phyloP scores from a whole-genome alignment of 305 asterid species.

The Solanum hybrid region DNA sequence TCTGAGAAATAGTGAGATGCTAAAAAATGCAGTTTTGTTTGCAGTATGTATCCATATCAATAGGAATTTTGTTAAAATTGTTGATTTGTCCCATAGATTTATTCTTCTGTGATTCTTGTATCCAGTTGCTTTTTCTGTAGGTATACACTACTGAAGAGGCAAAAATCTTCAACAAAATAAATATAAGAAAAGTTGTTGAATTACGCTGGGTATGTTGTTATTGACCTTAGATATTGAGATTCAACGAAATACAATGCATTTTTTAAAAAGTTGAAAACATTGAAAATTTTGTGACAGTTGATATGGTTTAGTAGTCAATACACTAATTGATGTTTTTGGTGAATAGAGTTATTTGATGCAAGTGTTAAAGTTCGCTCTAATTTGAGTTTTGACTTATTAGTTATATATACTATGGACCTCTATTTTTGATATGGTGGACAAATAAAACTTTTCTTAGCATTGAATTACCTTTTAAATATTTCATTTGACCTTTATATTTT shows the following conservation, averaged over 20 bases:
- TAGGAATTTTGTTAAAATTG: neutral
- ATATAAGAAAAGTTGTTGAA: neutral
- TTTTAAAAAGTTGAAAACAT: neutral
- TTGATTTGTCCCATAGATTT: neutral
- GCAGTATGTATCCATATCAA: neutral
- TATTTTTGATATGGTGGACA: neutral
- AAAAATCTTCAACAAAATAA: neutral
- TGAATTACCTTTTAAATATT: fast-evolving
- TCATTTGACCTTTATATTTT: neutral
- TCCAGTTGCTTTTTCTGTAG: neutral
- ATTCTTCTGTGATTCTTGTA: neutral
- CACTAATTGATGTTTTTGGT: neutral
- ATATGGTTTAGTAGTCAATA: no score
- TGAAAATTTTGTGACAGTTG: no score
- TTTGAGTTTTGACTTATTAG: neutral
- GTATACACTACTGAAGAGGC: neutral
- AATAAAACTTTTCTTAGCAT: neutral
- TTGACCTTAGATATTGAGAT: neutral
- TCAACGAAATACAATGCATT: neutral
- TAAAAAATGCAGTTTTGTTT: neutral
- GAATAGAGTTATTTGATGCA: neutral
- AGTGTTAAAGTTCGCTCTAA: neutral
- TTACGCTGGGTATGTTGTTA: neutral
- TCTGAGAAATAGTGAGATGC: neutral
- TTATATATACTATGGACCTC: neutral